Evolutionary conservation across 2,329 filamentous ascomycete genomes (phyloP), one percentile per base, ranked within the genome.

Genomic region (Venturia carpophila): DNA sequence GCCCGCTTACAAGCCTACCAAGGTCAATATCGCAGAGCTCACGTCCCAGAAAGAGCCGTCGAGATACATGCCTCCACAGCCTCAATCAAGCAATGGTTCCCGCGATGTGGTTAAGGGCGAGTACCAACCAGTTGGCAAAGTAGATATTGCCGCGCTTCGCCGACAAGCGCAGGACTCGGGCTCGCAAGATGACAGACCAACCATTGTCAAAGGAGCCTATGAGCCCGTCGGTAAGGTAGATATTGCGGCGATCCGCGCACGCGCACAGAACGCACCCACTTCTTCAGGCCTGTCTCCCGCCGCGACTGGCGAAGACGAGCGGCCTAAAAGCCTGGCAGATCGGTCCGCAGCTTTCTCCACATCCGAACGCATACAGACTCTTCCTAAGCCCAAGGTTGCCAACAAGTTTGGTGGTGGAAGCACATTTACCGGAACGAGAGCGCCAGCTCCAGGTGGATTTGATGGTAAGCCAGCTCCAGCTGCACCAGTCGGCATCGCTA

Each of bases 151-250:
- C 30, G 92, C 91, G 45, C 89, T 99, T 69, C 86, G 94, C 68
- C 78, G 87, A 82, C 74, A 91, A 83, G 79, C 92, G 78, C 73
- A 87, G 81, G 80, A 87, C 80, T 71, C 81, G 75, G 76, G 83
- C 10, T 13, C 73, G 13, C 73, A 83, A 58, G 91, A 97, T 72
- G 89, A 96, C 69, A 83, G 92, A 65, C 94, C 94, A 3, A 84
- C 88, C 1, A 84, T 86, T 5, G 90, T 97, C 24, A 97, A 96
- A 77, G 94, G 94, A 52, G 85, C 92, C 30, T 99, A 99, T 73
- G 90, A 97, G 75, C 94, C 94, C 1, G 82, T 97, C 24, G 94
- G 94, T 60, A 97, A 97, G 78, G 93, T 99, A 11, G 94, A 99
- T 70, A 97, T 99, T 76, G 91, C 91, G 55, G 92, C 93, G 27